Conservation (phyloP, 179 eudicot species). For the Amaranthus tricolor region DNA sequence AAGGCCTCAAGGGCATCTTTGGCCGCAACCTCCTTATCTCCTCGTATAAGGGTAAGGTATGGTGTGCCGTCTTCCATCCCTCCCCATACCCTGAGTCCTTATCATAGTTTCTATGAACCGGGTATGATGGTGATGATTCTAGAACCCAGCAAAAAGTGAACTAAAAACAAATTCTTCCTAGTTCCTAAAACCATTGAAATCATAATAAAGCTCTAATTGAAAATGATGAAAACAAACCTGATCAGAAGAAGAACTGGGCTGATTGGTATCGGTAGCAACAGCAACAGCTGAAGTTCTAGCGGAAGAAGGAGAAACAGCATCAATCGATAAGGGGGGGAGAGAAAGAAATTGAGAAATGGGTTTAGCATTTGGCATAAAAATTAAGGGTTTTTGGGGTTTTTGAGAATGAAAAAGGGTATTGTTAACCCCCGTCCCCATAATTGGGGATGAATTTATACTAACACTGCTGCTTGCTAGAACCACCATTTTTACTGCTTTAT, state of each 20-base stretch:
- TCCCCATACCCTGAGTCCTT: too few relatives aligned
- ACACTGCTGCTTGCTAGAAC: constrained; percentile 11
- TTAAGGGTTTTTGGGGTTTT: constrained; percentile 18
- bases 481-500: neutral
- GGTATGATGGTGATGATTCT: too few relatives aligned
- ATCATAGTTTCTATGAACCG: too few relatives aligned
- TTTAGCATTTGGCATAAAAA: constrained; percentile 12
- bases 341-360: constrained; percentile 15
- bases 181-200: too few relatives aligned
- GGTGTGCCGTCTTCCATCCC: too few relatives aligned
- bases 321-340: constrained; percentile 10
- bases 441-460: neutral
- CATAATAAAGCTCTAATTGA: neutral
- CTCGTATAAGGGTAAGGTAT: too few relatives aligned
- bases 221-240: constrained; percentile 23
- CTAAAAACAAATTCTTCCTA: too few relatives aligned
- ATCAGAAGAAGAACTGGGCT: constrained; percentile 31
- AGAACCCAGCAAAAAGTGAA: too few relatives aligned
- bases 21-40: too few relatives aligned
- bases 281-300: constrained; percentile 26
- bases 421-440: constrained; percentile 4
- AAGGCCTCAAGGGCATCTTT: too few relatives aligned
- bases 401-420: constrained; percentile 16
- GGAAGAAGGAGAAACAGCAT: constrained; percentile 9
- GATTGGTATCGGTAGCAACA: constrained; percentile 37